Evolutionary conservation across 768 basidiomycete species (phyloP).

Genomic region (Kockovaella imperatae): DNA sequence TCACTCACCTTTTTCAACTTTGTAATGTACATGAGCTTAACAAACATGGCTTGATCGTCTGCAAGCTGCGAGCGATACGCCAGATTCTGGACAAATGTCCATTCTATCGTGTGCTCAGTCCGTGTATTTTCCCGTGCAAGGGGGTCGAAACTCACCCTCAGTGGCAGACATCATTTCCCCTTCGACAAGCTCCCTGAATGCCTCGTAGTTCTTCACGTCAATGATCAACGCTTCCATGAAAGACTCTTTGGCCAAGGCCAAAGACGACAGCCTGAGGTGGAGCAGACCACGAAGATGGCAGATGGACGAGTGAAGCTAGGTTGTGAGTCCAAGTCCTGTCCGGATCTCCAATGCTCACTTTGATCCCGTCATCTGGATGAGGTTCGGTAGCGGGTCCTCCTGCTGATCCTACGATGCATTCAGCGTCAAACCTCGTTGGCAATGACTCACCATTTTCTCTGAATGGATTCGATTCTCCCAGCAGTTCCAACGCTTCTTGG

Average conservation of each 20-base stretch:
- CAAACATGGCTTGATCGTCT: constrained; percentile 80
- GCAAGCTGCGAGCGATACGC: constrained; percentile 68
- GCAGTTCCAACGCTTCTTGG: constrained; percentile 81
- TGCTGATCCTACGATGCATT: not conserved
- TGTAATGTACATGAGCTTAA: constrained; percentile 84
- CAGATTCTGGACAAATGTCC: constrained; percentile 86
- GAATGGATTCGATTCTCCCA: constrained; percentile 89
- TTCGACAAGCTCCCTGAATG: constrained; percentile 78
- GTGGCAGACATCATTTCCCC: constrained; percentile 94
- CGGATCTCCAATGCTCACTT: constrained; percentile 51
- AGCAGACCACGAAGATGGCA: constrained; percentile 87
- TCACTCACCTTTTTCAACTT: constrained; percentile 65
- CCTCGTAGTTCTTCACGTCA: constrained; percentile 95
- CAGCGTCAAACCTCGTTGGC: not conserved
- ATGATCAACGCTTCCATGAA: constrained; percentile 92
- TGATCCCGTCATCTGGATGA: constrained; percentile 87
- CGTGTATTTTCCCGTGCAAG: not conserved
- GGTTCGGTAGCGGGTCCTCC: constrained; percentile 47
- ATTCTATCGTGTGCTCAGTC: constrained; percentile 54
- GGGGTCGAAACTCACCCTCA: constrained; percentile 58
- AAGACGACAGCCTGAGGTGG: constrained; percentile 87
- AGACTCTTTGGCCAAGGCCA: constrained; percentile 82
- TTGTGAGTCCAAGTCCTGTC: not conserved
- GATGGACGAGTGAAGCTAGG: constrained; percentile 91
- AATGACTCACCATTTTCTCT: constrained; percentile 54